phyloP scores from a whole-genome alignment of 1,139 yeast genomes.

The Protomyces arabidopsidicola region DNA sequence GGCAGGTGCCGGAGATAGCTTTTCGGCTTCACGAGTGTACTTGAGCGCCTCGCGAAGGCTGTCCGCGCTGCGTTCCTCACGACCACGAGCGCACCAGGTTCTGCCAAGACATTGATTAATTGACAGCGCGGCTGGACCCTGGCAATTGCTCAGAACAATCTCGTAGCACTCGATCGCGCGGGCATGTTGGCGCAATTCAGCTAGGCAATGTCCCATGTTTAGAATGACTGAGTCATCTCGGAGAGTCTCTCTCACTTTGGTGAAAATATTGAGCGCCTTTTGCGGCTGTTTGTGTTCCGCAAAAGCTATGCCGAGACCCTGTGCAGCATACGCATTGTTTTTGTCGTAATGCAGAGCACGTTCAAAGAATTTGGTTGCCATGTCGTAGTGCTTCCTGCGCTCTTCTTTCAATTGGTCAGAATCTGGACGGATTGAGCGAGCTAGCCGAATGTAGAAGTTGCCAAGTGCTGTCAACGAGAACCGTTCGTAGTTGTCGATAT shows the following conservation, averaged over 20 bases:
- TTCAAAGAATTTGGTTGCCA: conserved; percentile 85
- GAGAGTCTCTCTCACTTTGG: conserved; percentile 79
- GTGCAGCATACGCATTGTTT: conserved; percentile 90
- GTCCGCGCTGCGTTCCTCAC: conserved; percentile 58
- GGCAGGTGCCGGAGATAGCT: conserved; percentile 43
- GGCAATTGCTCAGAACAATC: conserved; percentile 45
- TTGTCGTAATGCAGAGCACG: conserved; percentile 84
- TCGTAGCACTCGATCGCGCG: conserved; percentile 65
- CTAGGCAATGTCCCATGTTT: conserved; percentile 81
- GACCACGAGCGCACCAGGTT: conserved; percentile 84
- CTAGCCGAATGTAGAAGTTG: conserved; percentile 76
- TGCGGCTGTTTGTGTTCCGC: conserved; percentile 74
- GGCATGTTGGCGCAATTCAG: conserved; percentile 74
- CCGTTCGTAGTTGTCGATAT: conserved; percentile 73
- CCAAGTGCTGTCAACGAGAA: conserved; percentile 89
- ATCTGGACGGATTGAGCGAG: conserved; percentile 62
- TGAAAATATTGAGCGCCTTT: conserved; percentile 70
- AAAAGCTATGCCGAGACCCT: conserved; percentile 89
- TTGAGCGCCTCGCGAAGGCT: conserved; percentile 60
- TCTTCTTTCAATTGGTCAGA: conserved; percentile 57
- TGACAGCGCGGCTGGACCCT: conserved; percentile 58
- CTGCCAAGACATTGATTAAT: conserved; percentile 64
- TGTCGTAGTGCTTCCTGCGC: conserved; percentile 68
- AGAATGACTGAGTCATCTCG: conserved; percentile 77
- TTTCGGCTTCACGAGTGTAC: conserved; percentile 45